Evolutionary conservation across 352 stramenopile genomes (phyloP), one percentile per base, ranked within the genome.

Genomic region (Phytophthora meadii): DNA sequence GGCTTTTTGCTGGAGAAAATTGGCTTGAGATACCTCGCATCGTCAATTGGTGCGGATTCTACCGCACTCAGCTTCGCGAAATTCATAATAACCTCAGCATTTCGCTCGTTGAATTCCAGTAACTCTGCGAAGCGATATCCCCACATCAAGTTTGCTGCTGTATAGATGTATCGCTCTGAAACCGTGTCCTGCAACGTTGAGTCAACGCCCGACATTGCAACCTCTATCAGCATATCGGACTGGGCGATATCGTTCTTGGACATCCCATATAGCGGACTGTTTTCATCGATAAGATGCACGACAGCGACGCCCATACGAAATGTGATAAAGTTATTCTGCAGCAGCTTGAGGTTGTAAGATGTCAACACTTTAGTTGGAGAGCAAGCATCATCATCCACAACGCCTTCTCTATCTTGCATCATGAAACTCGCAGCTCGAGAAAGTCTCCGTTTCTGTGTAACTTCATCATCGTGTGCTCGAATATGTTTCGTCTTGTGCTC

Each of bases 311-410:
- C 84, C 81, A 95, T 92, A 25, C 87, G 87, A 52, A 95, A 93
- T 34, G 86, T 93, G 56, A 95, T 92, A 37, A 93, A 95, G 40
- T 93, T 93, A 65, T 90, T 88, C 37, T 93, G 87, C 56, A 90
- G 36, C 24, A 95, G 63, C 53, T 88, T 84, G 51, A 95, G 76
- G 24, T 92, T 89, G 68, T 93, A 92, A 50, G 82, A 92, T 27
- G 81, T 83, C 0, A 93, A 58, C 34, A 85, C 70, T 57, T 87
- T 82, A 30, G 65, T 73, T 12, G 54, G 15, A 3, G 74, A 73
- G 17, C 62, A 75, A 9, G 61, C 50, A 14, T 30, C n/a, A 4
- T 70, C 63, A 7, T 76, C 44, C 11, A 72, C 54, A 15, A 39
- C 52, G 50, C 75, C 49, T 49, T 61, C 60, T 19, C 12, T 48